A percentile compares a stretch with the other conserved stretches of the same genome.
phyloP scores from a whole-genome alignment of 164 flowering plant genomes.

The Umbilicus rupestris region DNA sequence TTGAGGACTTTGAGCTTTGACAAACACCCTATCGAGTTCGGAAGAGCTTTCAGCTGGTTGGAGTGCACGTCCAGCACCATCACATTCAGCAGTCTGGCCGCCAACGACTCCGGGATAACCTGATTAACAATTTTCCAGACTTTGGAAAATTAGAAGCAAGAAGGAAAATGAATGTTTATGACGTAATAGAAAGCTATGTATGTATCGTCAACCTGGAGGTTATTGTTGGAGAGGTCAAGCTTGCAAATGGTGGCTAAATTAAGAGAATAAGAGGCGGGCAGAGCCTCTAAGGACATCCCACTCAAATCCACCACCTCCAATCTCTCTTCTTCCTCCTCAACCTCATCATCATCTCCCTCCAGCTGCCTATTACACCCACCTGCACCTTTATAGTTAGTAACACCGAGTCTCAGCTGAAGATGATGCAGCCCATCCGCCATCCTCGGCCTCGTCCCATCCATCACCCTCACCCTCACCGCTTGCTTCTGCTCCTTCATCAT shows the following conservation, averaged over 20 bases:
- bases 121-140: slow-evolving; percentile 15
- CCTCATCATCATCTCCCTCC: too few species aligned
- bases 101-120: slow-evolving; percentile 76
- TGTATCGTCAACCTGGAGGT: slow-evolving; percentile 35
- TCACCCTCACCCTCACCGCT: neutral
- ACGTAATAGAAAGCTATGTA: too few species aligned
- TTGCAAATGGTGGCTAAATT: slow-evolving; percentile 47
- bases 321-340: slow-evolving; percentile 11
- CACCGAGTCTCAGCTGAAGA: neutral
- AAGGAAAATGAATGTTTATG: too few species aligned
- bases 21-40: slow-evolving; percentile 84
- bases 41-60: slow-evolving; percentile 66
- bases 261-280: slow-evolving; percentile 33
- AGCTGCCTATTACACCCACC: neutral
- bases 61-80: slow-evolving; percentile 70
- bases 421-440: too few species aligned
- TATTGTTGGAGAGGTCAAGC: slow-evolving; percentile 76
- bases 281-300: slow-evolving; percentile 47
- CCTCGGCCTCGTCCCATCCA: neutral
- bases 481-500: neutral
- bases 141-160: too few species aligned
- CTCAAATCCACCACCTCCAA: slow-evolving; percentile 50
- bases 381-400: neutral
- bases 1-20: slow-evolving; percentile 76
- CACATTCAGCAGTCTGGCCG: slow-evolving; percentile 73